These are phyloP conservation scores for Nothophaeocryptopus gaeumannii DNA, from an alignment of 2,329 filamentous ascomycete species.

Conservation along the genomic window DNA sequence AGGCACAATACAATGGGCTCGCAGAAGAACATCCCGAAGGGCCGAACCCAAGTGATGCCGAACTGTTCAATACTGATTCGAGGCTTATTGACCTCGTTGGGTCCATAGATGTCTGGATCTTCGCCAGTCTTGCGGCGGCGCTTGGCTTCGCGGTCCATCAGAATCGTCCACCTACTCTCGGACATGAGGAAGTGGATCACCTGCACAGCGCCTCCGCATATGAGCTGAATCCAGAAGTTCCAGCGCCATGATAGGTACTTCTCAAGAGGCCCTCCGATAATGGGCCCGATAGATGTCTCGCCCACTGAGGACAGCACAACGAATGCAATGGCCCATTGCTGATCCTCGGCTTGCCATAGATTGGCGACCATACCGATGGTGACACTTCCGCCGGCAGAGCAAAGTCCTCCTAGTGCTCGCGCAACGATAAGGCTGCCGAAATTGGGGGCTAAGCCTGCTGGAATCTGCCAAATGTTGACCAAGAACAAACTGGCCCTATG, in stretches of 20 bases:
- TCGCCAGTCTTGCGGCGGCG: slow-evolving; percentile 54
- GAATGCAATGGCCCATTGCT: slow-evolving; percentile 59
- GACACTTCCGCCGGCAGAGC: slow-evolving; percentile 58
- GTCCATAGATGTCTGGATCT: slow-evolving; percentile 63
- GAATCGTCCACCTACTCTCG: slow-evolving; percentile 71
- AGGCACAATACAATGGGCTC: slow-evolving; percentile 71
- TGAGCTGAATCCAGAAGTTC: slow-evolving; percentile 83
- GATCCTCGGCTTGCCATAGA: slow-evolving; percentile 57
- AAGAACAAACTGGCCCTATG: slow-evolving; percentile 43
- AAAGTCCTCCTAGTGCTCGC: slow-evolving; percentile 53
- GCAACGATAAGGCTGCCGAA: slow-evolving; percentile 44
- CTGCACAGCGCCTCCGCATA: slow-evolving; percentile 72
- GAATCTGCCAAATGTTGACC: slow-evolving; percentile 74
- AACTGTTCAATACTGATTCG: too few relatives aligned
- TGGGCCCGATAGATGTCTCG: slow-evolving; percentile 34
- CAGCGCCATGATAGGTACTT: slow-evolving; percentile 63
- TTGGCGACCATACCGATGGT: slow-evolving; percentile 65
- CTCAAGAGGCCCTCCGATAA: slow-evolving; percentile 32
- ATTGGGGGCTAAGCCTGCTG: slow-evolving; percentile 46
- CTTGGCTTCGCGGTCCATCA: slow-evolving; percentile 75
- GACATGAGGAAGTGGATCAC: slow-evolving; percentile 53
- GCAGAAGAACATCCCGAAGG: slow-evolving; percentile 70
- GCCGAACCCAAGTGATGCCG: slow-evolving; percentile 40
- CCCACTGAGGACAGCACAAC: slow-evolving; percentile 41
- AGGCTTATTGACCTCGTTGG: slow-evolving; percentile 59